Conservation (phyloP, 2,329 filamentous ascomycete genomes). For the Gliomastix tumulicola region DNA sequence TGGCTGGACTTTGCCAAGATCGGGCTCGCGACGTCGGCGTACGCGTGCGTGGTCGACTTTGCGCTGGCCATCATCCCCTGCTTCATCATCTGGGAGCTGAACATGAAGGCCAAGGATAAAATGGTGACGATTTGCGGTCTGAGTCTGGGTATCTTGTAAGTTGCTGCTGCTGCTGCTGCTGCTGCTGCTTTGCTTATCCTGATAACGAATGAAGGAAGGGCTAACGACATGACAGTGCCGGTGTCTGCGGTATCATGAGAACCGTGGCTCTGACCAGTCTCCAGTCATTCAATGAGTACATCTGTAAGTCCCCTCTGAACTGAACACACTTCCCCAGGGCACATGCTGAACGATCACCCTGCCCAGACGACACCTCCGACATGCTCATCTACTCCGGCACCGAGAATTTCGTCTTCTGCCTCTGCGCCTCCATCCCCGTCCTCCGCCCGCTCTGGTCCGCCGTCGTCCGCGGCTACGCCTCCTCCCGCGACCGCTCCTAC, state of each 20-base stretch:
- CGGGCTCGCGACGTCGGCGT: constrained; percentile 6
- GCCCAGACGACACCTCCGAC: constrained; percentile 7
- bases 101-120: constrained; percentile 17
- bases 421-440: constrained; percentile 10
- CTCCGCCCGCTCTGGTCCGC: constrained; percentile 4
- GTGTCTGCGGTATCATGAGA: constrained; percentile 8
- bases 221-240: constrained; percentile 4
- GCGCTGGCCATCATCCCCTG: constrained; percentile 13
- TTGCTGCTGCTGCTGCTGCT: not conserved
- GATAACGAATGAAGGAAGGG: too few relatives aligned
- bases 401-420: constrained; percentile 9
- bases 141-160: constrained; percentile 17
- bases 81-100: constrained; percentile 14
- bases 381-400: constrained; percentile 12
- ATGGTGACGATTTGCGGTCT: constrained; percentile 15
- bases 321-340: not conserved
- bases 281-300: constrained; percentile 7
- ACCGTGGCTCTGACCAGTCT: constrained; percentile 5
- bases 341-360: not conserved
- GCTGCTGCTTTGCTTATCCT: too few relatives aligned
- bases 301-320: constrained; percentile 4
- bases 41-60: constrained; percentile 11
- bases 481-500: not conserved
- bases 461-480: constrained; percentile 2
- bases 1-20: constrained; percentile 8